A percentile compares a stretch with the other conserved stretches of the same genome.
These are phyloP conservation scores for Hypoxylon fuscum DNA, from an alignment of 495 filamentous ascomycete genomes.

Conservation along the genomic window DNA sequence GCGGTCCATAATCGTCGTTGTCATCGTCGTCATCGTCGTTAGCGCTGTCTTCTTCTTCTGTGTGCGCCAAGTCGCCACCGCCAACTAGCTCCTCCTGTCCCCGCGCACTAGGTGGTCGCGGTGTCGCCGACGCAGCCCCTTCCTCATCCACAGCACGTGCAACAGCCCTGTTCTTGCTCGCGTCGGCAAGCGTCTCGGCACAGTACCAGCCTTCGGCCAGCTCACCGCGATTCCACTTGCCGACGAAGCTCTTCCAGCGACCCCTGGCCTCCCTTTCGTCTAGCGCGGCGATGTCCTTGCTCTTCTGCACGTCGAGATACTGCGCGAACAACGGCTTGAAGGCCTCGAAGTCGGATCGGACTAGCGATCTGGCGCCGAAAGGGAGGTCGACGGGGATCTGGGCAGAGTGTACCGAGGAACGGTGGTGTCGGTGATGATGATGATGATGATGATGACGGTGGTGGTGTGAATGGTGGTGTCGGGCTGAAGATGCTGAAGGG, in stretches of 20 bases:
- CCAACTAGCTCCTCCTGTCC: background rate
- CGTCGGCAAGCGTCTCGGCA: conserved; percentile 67
- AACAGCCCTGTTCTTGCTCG: conserved; percentile 38
- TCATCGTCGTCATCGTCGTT: conserved; percentile 63
- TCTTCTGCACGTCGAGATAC: conserved; percentile 93
- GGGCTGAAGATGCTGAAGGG: conserved; percentile 16
- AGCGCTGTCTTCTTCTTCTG: conserved; percentile 25
- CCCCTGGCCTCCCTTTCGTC: conserved; percentile 76
- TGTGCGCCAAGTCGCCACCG: conserved; percentile 14
- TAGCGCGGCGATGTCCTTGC: conserved; percentile 69
- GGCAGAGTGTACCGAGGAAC: background rate
- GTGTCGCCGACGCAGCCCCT: conserved; percentile 1
- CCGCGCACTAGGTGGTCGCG: background rate
- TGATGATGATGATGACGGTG: conserved; percentile 24
- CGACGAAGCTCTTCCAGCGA: conserved; percentile 91
- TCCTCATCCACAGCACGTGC: background rate
- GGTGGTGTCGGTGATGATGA: conserved; percentile 15
- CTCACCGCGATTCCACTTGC: conserved; percentile 95
- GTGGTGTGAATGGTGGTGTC: conserved; percentile 24
- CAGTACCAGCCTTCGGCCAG: conserved; percentile 95
- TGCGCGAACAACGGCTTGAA: conserved; percentile 80
- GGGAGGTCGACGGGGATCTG: conserved; percentile 62
- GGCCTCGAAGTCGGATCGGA: conserved; percentile 66
- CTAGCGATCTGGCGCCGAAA: conserved; percentile 68
- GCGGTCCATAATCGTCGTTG: conserved; percentile 77